Conservation (phyloP, 1,139 yeast genomes). For the Suhomyces terraborum region DNA sequence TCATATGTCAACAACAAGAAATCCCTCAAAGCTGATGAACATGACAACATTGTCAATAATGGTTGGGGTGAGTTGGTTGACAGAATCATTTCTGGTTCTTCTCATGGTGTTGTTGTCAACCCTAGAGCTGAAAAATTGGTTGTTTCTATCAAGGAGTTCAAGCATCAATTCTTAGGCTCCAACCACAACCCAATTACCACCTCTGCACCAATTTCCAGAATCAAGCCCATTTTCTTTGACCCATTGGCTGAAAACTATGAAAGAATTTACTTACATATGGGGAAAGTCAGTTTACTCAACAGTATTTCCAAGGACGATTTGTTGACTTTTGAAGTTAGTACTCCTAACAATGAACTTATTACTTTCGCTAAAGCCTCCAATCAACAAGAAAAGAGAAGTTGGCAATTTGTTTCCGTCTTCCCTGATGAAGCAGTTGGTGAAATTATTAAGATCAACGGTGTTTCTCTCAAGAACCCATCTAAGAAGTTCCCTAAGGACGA, state of each 20-base stretch:
- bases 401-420: constrained; percentile 80
- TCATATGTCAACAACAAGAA: constrained; percentile 54
- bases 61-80: constrained; percentile 93
- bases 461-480: constrained; percentile 39
- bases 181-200: constrained; percentile 42
- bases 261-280: constrained; percentile 58
- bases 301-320: constrained; percentile 39
- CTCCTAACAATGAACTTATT: constrained; percentile 50
- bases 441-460: constrained; percentile 59
- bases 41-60: constrained; percentile 42
- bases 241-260: constrained; percentile 63
- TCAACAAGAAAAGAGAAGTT: constrained; percentile 51
- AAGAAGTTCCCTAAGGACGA: constrained; percentile 51
- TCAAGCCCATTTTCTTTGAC: constrained; percentile 64
- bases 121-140: constrained; percentile 78
- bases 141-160: constrained; percentile 74
- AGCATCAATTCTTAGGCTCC: constrained; percentile 49
- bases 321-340: constrained; percentile 51
- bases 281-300: constrained; percentile 46
- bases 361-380: constrained; percentile 70
- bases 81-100: constrained; percentile 75
- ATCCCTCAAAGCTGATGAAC: constrained; percentile 22
- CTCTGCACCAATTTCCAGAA: constrained; percentile 57
- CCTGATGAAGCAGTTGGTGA: constrained; percentile 79
- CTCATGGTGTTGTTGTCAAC: constrained; percentile 76